Base-by-base conservation (phyloP, 768 basidiomycete species). In the Pleurotus ostreatus region DNA sequence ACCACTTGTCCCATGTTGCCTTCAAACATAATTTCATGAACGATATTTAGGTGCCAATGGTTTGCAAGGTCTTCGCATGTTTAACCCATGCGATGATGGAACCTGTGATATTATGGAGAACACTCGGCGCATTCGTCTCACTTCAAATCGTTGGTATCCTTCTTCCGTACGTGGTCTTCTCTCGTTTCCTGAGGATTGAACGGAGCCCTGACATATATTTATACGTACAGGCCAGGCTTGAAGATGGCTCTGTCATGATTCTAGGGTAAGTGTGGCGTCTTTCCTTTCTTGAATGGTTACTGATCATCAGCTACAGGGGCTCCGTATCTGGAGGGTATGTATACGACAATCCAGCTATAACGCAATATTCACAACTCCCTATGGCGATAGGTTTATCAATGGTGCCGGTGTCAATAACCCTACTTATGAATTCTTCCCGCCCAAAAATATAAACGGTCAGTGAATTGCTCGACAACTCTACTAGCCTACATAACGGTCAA, bases 401-500 rank as follows among this genome's bases (percentile, higher is more conserved):
- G 82, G 79, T 25, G 76, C 72, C 51, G 83, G 83, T 3, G 78
- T 81, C 49, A 85, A 84, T 65, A 83, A 84, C 56, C 82, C 83
- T 0, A 85, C 82, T 0, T 67, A 72, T 49, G 74, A 75, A 57
- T 76, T 74, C 49, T 74, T 67, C 65, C 74, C 74, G 3, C 64
- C 70, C 4, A 76, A 76, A 53, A 73, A 74, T 51, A 66, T 64
- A 54, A 67, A 69, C 16, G 72, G 72, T 56, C 55, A 67, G 13
- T 68, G 66, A 34, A 22, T 64, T 63, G 15, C 68, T 63, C n/a
- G n/a, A 63, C 64, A 5, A 61, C 61, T 11, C 66, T 68, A 13
- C 6, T 34, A 15, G 1, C 39, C 4, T 47, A 48, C 11, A 3
- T 40, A 34, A 43, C 2, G 12, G 13, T 37, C 25, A 5, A 45